These are phyloP conservation scores for Podospora bellae-mahoneyi DNA, from an alignment of 495 filamentous ascomycete genomes.

Conservation along the genomic window DNA sequence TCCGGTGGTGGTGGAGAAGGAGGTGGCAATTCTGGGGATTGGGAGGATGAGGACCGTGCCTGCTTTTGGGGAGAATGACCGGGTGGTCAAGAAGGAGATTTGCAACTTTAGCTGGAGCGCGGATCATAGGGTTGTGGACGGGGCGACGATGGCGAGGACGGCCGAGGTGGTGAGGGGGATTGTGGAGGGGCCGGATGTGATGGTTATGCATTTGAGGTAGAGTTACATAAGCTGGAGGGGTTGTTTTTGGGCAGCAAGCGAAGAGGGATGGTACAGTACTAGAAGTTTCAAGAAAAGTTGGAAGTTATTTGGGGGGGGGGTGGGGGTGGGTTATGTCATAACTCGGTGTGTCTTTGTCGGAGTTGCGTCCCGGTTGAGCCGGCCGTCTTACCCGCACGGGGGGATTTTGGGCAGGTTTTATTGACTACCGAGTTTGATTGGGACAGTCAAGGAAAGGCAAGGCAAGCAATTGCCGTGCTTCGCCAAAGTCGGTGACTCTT, in stretches of 20 bases:
- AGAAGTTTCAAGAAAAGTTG: background rate
- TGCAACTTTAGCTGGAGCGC: conserved; percentile 95
- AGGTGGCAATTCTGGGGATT: conserved; percentile 90
- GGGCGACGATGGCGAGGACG: conserved; percentile 87
- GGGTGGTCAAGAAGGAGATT: conserved; percentile 60
- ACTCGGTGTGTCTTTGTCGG: background rate
- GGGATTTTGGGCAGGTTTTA: background rate
- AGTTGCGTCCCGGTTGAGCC: conserved; percentile 9
- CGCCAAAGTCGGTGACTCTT: background rate
- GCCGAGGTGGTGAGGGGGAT: conserved; percentile 71
- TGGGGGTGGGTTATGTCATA: background rate
- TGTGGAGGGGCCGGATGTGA: conserved; percentile 78
- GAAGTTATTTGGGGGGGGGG: background rate
- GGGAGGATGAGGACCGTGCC: conserved; percentile 73
- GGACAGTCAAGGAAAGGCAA: background rate
- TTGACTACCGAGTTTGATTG: background rate
- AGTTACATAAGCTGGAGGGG: background rate
- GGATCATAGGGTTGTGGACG: conserved; percentile 92
- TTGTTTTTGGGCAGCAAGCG: conserved; percentile 2
- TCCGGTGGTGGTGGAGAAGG: conserved; percentile 82
- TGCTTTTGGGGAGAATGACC: conserved; percentile 59
- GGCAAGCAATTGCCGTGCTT: background rate
- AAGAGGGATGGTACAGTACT: background rate
- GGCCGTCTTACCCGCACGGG: conserved; percentile 8
- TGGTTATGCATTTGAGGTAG: conserved; percentile 64